phyloP scores from a whole-genome alignment of 2,329 filamentous ascomycete genomes.

The Xylaria sp. region DNA sequence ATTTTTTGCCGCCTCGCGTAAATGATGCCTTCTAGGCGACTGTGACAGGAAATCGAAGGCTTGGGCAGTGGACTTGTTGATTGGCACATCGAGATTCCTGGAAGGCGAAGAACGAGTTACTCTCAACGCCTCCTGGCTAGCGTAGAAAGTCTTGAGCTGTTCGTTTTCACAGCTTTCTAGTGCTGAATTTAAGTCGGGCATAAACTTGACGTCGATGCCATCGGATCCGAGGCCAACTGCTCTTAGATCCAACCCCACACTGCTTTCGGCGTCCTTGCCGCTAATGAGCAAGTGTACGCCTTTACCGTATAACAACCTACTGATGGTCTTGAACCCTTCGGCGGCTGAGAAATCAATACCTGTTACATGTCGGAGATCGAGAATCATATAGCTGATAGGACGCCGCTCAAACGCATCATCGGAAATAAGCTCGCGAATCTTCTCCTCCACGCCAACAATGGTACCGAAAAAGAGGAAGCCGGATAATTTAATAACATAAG shows the following conservation, averaged over 20 bases:
- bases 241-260: constrained; percentile 77
- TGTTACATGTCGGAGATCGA: constrained; percentile 88
- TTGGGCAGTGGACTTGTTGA: constrained; percentile 40
- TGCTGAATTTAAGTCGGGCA: constrained; percentile 89
- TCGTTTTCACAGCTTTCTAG: constrained; percentile 96
- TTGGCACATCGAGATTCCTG: constrained; percentile 56
- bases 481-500: constrained; percentile 87
- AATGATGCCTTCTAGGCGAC: constrained; percentile 79
- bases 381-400: constrained; percentile 86
- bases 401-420: constrained; percentile 78
- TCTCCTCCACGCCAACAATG: constrained; percentile 92
- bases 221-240: constrained; percentile 83
- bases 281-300: constrained; percentile 83
- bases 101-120: constrained; percentile 50
- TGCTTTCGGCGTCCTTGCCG: constrained; percentile 75
- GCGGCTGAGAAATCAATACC: constrained; percentile 96
- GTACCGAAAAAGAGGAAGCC: constrained; percentile 99
- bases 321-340: constrained; percentile 92
- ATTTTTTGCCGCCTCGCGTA: constrained; percentile 77
- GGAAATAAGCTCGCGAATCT: constrained; percentile 80
- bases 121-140: constrained; percentile 66
- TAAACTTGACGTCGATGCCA: constrained; percentile 75
- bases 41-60: constrained; percentile 60
- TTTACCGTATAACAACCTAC: constrained; percentile 77
- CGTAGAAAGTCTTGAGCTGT: constrained; percentile 80